These are phyloP conservation scores for Cornus kousa DNA, from an alignment of 148 eudicot genomes.

Conservation along the genomic window DNA sequence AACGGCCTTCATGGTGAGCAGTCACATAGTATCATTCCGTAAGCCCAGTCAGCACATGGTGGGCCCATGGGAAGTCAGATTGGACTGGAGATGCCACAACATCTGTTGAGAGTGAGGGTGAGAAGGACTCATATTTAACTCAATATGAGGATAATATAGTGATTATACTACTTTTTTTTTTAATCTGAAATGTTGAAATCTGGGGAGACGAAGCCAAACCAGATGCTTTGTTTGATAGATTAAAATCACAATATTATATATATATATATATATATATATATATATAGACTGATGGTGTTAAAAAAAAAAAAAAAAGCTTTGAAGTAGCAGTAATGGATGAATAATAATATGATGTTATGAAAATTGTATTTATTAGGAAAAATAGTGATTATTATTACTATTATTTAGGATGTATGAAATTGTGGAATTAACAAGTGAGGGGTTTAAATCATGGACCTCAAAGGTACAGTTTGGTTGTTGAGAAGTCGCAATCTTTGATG, in stretches of 20 bases:
- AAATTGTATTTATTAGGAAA: not conserved
- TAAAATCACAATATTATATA: not conserved
- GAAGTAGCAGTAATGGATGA: no score
- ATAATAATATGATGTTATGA: not conserved
- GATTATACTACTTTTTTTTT: not conserved
- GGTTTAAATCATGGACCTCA: not conserved
- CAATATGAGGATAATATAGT: not conserved
- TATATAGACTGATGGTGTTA: not conserved
- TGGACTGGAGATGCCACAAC: conserved; percentile 72
- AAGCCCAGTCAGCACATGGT: conserved; percentile 63
- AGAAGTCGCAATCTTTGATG: not conserved
- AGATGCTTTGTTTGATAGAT: conserved; percentile 1
- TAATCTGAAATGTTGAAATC: not conserved
- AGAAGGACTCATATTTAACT: not conserved
- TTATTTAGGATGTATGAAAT: not conserved
- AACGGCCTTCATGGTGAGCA: conserved; percentile 80
- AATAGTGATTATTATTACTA: not conserved
- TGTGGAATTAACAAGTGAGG: not conserved
- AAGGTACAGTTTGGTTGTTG: not conserved
- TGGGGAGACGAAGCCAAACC: conserved; percentile 30
- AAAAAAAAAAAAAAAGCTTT: not conserved
- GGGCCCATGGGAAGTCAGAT: conserved; percentile 58
- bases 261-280: not conserved
- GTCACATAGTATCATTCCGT: conserved; percentile 75
- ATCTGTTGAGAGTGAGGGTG: not conserved